Percentiles rank a stretch among this genome's conserved stretches.
phyloP scores from a whole-genome alignment of 441 rosid genomes.

The Rhodomyrtus psidioides region DNA sequence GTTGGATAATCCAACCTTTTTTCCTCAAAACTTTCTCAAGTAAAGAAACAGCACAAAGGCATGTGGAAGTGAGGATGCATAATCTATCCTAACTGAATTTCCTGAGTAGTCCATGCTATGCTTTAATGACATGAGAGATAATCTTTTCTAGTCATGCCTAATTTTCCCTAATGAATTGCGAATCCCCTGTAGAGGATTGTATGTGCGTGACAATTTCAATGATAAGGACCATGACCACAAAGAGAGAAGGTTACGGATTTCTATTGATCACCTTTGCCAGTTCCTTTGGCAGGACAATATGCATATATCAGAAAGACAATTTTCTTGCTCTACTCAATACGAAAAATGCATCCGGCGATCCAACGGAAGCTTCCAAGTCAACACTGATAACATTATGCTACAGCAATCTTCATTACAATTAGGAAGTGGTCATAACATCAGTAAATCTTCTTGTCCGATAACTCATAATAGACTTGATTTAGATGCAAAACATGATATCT shows the following conservation, averaged over 20 bases:
- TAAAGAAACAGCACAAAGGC: not conserved
- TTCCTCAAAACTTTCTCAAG: not conserved
- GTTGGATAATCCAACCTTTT: not conserved
- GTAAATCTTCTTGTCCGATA: not conserved
- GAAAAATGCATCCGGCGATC: not conserved
- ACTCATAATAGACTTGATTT: not conserved
- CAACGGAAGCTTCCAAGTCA: not conserved
- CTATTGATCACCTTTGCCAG: not conserved
- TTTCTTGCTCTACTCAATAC: not conserved
- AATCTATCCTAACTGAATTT: not conserved
- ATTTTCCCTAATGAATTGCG: not conserved
- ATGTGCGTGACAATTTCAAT: not conserved
- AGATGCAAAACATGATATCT: not conserved
- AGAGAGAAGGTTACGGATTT: not conserved
- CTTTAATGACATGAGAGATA: not conserved
- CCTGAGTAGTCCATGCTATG: not conserved
- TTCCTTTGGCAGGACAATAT: not conserved
- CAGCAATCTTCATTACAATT: not conserved
- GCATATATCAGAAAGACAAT: not conserved
- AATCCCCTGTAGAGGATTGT: not conserved
- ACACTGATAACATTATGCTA: not conserved
- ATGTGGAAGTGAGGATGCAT: not conserved
- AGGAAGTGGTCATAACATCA: not conserved
- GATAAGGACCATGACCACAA: not conserved
- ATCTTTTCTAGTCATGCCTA: not conserved